Evolutionary conservation across 768 basidiomycete genomes (phyloP), one percentile per base, ranked within the genome.

Genomic region (Tylopilus cervinicoccineus): DNA sequence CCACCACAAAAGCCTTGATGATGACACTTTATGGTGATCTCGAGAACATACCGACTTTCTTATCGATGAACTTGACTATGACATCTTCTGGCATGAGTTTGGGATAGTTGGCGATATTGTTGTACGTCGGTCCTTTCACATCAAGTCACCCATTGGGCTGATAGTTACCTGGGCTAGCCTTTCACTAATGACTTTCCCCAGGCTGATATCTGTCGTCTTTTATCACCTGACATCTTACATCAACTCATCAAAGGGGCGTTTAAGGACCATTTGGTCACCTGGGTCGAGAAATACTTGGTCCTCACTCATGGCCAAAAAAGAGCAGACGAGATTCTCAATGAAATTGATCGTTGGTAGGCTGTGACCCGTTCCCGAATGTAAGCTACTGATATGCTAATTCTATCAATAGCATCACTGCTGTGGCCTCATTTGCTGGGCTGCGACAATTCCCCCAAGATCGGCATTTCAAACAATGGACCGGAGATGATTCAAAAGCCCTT

Each of bases 171-270:
- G n/a, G 8, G 31, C 8, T 14, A 31, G 48, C 37, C 38, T 3
- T 50, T 50, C 7, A 50, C 43, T 5, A 38, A 50, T 31, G 33
- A 45, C 17, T 51, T 51, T 8, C 43, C 33, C 3, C 14, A 9
- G 5, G 47, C 45, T 5, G 17, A 45, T 5, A 45, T 45, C 5
- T 12, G 17, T 13, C 5, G 7, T 1, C 36, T 45, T 5, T 27
- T 45, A 2, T 20, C 27, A 0, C 36, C 36, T 0, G 27, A 45
- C n/a, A 20, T 45, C 2, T 6, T 45, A 0, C 44, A 45, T n/a
- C 44, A 45, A 9, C 0, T 45, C 5, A 45, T 37, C 10, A 45
- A 45, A 16, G 44, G 27, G 0, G 8, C 12, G 4, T 44, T 44
- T 13, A 45, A 45, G 9, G 26, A 45, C 14, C 43, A 45, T 3